Percentiles rank a stretch among this genome's conserved stretches.
phyloP scores from a whole-genome alignment of 345 rosid genomes.

The Camelina hispida region DNA sequence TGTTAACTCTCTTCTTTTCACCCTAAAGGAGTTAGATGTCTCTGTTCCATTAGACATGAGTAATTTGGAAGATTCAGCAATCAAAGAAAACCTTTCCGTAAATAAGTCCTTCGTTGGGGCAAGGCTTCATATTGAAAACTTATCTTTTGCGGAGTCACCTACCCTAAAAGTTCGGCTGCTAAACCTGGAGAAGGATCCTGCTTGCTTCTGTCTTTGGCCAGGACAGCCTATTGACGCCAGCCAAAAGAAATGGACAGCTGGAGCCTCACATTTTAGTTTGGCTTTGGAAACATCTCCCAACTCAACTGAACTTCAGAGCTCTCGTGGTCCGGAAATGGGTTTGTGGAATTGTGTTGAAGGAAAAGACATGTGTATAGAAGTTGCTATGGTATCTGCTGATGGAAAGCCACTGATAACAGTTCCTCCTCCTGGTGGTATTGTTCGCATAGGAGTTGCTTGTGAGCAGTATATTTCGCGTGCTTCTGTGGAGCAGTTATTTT shows the following conservation, averaged over 20 bases:
- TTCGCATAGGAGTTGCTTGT: slow-evolving; percentile 86
- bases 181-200: slow-evolving; percentile 95
- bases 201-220: slow-evolving; percentile 90
- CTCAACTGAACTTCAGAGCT: slow-evolving; percentile 45
- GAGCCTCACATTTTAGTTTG: slow-evolving; percentile 70
- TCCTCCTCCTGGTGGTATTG: slow-evolving; percentile 98
- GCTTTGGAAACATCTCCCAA: slow-evolving; percentile 71
- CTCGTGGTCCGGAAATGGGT: slow-evolving; percentile 51
- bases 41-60: slow-evolving; percentile 72
- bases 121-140: slow-evolving; percentile 80
- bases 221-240: slow-evolving; percentile 96
- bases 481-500: slow-evolving; percentile 95
- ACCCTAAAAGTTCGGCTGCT: slow-evolving; percentile 68
- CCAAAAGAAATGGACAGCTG: slow-evolving; percentile 87
- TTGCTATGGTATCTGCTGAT: slow-evolving; percentile 94
- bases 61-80: slow-evolving; percentile 48
- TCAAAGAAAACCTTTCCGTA: slow-evolving; percentile 40
- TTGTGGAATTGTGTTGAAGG: slow-evolving; percentile 87
- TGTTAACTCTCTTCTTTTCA: slow-evolving; percentile 65
- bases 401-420: slow-evolving; percentile 73
- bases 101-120: slow-evolving; percentile 79
- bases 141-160: slow-evolving; percentile 88
- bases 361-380: slow-evolving; percentile 69
- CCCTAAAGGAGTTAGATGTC: slow-evolving; percentile 75
- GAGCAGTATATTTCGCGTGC: slow-evolving; percentile 83